Conservation (phyloP, 495 filamentous ascomycete species). For the Terfezia boudieri region DNA sequence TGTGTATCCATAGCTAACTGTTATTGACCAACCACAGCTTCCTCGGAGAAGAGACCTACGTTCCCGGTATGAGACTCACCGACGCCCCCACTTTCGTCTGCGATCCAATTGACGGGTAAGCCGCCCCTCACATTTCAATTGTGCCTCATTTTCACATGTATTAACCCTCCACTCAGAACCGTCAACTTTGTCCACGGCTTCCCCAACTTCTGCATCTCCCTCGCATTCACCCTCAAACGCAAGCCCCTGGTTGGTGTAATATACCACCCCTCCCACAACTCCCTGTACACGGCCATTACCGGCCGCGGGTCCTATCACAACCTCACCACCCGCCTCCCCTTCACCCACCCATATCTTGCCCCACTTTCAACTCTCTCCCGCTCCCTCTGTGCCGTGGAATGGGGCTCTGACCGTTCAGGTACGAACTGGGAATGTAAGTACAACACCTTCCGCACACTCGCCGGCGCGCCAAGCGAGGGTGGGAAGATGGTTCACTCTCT, state of each 20-base stretch:
- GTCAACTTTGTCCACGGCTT: constrained; percentile 72
- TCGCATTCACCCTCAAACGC: constrained; percentile 45
- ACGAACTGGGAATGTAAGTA: constrained; percentile 54
- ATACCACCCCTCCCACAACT: constrained; percentile 55
- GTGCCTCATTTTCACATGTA: background rate
- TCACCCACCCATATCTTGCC: constrained; percentile 33
- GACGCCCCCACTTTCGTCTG: constrained; percentile 60
- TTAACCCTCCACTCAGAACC: constrained; percentile 21
- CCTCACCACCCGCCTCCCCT: constrained; percentile 33
- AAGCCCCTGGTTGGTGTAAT: constrained; percentile 54
- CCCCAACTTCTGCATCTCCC: constrained; percentile 60
- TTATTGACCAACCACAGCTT: constrained; percentile 24
- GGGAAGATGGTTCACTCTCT: constrained; percentile 72
- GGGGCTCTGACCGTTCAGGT: constrained; percentile 52
- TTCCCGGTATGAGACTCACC: constrained; percentile 40
- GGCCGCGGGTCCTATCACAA: constrained; percentile 49
- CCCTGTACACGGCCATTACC: constrained; percentile 46
- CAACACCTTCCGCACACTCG: constrained; percentile 44
- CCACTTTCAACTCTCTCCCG: constrained; percentile 20
- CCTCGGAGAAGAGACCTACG: constrained; percentile 71
- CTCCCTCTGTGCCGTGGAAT: constrained; percentile 51
- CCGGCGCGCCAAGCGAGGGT: constrained; percentile 36
- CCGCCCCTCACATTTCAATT: background rate
- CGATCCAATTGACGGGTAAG: constrained; percentile 61
- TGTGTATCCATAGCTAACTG: background rate